phyloP scores from a whole-genome alignment of 352 stramenopile genomes.

The Globisporangium okanoganense region DNA sequence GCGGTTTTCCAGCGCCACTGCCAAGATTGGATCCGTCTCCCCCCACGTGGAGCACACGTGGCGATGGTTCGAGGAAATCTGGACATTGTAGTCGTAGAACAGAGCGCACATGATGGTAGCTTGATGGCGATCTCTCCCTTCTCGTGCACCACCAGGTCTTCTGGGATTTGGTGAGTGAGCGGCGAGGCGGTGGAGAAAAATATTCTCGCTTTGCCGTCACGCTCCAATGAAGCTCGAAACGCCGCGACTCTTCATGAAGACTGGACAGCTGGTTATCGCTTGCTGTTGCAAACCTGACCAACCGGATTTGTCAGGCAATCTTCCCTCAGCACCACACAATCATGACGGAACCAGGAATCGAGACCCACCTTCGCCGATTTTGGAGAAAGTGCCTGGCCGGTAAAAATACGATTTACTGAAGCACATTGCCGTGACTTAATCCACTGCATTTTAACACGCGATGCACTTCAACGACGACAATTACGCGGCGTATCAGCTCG shows the following conservation, averaged over 20 bases:
- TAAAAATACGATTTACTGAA: conserved; percentile 4
- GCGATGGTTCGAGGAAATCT: conserved; percentile 56
- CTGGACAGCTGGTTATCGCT: background rate
- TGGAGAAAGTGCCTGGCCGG: background rate
- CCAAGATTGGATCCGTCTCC: conserved; percentile 78
- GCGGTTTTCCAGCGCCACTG: conserved; percentile 75
- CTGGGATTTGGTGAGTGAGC: background rate
- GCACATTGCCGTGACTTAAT: background rate
- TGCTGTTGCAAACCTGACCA: no score
- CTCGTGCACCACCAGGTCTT: background rate
- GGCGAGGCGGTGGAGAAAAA: background rate
- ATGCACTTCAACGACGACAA: conserved; percentile 18
- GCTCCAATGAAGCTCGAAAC: background rate
- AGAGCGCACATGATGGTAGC: conserved; percentile 33
- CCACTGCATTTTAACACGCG: background rate
- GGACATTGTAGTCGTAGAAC: conserved; percentile 83
- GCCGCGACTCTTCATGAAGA: conserved; percentile 1
- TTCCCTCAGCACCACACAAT: background rate
- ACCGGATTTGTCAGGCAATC: no score
- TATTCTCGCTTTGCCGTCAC: background rate
- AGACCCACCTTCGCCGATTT: background rate
- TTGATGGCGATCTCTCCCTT: background rate
- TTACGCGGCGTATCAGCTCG: conserved; percentile 26
- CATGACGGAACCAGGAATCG: background rate
- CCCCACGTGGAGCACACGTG: conserved; percentile 81